Base-by-base conservation (phyloP, 139 green algal genomes). In the Yamagishiella unicocca region DNA sequence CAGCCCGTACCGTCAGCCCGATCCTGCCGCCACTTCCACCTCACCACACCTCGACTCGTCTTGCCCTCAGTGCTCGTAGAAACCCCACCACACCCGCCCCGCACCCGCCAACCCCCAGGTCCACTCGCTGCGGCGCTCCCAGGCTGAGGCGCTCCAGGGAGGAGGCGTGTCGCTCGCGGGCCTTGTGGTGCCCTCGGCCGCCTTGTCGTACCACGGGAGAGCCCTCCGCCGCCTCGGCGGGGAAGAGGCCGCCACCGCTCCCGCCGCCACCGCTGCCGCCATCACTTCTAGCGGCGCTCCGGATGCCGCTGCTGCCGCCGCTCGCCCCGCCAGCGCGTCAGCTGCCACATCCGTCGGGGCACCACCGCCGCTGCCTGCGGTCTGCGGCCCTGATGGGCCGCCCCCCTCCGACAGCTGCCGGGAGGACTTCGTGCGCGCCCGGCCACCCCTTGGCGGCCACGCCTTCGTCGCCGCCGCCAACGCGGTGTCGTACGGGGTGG, bases 141-240 rank as follows among this genome's bases (percentile, higher is more conserved):
- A 86, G 64, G 43, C 31, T 12, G 31, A 14, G 27, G 43, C n/a
- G 24, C 80, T 77, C 2, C 6, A 3, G 31, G 1, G 19, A 62
- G 40, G 43, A 10, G 19, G 2, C 4, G 19, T 77, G 19, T 40
- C 8, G 4, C 4, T 14, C 4, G 22, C 9, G 4, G 80, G 80
- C 31, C 80, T 86, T 22, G 43, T 86, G 62, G 80, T 86, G 21
- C 80, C 64, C 22, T 50, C 80, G 22, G 80, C 80, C 7, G 80
- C 80, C 21, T 35, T n/a, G 21, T 86, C 43, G 6, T 62, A 25
- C 21, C 31, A 74, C 22, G 64, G 80, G 0, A 27, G 80, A 2
- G 80, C 62, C 17, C 62, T 86, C 43, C 27, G 27, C 14, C 29
- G 35, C 55, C 27, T 29, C 50, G 37, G n/a, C n/a, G n/a, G n/a